Conservation (phyloP, 2,329 filamentous ascomycete species). For the Venturia aucupariae region DNA sequence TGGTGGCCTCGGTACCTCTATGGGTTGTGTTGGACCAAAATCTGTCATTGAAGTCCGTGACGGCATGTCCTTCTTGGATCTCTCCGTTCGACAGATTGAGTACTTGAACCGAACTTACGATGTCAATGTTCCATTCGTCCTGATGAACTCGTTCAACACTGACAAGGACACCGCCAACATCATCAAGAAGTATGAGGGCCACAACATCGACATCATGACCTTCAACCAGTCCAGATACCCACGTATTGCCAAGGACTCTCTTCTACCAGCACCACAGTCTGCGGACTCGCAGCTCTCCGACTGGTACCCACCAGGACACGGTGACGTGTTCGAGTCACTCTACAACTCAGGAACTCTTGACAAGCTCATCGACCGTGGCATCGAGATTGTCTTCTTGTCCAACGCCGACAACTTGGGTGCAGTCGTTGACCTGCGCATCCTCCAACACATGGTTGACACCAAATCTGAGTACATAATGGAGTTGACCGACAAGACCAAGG, state of each 20-base stretch:
- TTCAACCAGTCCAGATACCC: constrained; percentile 99
- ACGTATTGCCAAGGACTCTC: constrained; percentile 95
- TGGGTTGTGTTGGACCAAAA: constrained; percentile 98
- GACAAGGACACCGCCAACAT: constrained; percentile 96
- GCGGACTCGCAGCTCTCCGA: constrained; percentile 81
- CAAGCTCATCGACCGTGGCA: constrained; percentile 86
- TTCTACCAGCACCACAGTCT: constrained; percentile 87
- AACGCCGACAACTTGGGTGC: constrained; percentile 98
- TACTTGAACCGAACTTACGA: constrained; percentile 97
- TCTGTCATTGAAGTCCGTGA: constrained; percentile 99
- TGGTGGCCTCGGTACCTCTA: constrained; percentile 96
- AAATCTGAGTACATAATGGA: constrained; percentile 99
- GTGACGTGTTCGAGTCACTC: constrained; percentile 98
- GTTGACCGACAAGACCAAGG: constrained; percentile 99
- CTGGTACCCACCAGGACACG: constrained; percentile 98
- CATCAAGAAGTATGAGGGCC: constrained; percentile 99
- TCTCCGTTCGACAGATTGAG: constrained; percentile 97
- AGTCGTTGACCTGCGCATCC: constrained; percentile 93
- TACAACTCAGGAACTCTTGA: constrained; percentile 99
- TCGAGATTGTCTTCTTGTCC: constrained; percentile 97
- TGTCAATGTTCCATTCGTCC: constrained; percentile 93
- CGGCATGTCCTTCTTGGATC: constrained; percentile 99
- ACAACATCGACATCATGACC: constrained; percentile 98
- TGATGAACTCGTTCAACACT: constrained; percentile 99
- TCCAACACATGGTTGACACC: constrained; percentile 99